Conservation (phyloP, 1,284 basidiomycete genomes). For the Leccinum huronense region DNA sequence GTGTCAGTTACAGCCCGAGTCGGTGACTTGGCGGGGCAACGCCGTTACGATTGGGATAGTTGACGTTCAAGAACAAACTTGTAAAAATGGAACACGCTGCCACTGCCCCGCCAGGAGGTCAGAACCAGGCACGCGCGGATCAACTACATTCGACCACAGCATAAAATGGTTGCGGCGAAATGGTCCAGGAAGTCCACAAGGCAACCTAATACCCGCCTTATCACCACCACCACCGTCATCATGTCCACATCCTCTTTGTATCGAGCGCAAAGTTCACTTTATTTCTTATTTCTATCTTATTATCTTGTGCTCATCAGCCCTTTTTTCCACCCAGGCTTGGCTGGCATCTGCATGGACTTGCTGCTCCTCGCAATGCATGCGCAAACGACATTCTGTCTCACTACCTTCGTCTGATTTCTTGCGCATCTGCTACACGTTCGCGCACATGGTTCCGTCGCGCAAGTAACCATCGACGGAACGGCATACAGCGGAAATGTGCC, state of each 20-base stretch:
- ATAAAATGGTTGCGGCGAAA: background rate
- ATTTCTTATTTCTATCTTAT: background rate
- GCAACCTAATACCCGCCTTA: slow-evolving; percentile 19
- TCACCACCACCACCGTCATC: slow-evolving; percentile 9
- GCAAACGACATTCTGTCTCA: slow-evolving; percentile 1
- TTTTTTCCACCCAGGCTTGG: no score
- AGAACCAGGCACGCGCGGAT: background rate
- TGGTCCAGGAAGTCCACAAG: slow-evolving; percentile 14
- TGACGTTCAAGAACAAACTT: background rate
- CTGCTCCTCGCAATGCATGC: background rate
- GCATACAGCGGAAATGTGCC: slow-evolving; percentile 55
- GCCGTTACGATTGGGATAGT: background rate
- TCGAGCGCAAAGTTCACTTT: slow-evolving; percentile 1
- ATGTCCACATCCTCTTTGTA: background rate
- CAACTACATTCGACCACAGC: background rate
- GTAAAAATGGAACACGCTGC: background rate
- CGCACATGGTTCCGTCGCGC: slow-evolving; percentile 59
- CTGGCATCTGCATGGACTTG: background rate
- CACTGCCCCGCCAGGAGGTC: background rate
- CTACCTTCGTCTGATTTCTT: slow-evolving; percentile 28
- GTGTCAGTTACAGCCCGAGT: background rate
- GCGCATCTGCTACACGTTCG: slow-evolving; percentile 35
- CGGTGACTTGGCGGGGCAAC: no score
- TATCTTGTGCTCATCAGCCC: background rate
- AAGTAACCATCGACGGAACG: slow-evolving; percentile 55